A percentile compares a stretch with the other conserved stretches of the same genome.
phyloP scores from a whole-genome alignment of 192 early-diverging fungal species.

The Linnemannia exigua region DNA sequence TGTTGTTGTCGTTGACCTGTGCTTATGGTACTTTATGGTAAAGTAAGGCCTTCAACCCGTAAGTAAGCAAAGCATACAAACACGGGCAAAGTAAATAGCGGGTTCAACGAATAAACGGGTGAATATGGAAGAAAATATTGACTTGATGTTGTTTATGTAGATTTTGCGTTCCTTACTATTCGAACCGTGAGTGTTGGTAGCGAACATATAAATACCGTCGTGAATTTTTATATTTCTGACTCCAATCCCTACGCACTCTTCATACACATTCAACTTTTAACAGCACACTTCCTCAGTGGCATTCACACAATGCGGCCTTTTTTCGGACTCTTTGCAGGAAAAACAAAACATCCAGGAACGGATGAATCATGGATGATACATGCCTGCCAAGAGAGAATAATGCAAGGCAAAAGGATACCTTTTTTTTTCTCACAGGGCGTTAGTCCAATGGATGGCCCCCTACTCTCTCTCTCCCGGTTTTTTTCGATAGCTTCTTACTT shows the following conservation, averaged over 20 bases:
- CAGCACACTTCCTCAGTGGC: too few species aligned
- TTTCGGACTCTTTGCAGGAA: neutral
- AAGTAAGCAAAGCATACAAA: neutral
- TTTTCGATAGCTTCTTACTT: neutral
- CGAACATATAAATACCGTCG: neutral
- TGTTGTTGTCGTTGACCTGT: neutral
- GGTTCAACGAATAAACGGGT: neutral
- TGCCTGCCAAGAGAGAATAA: neutral
- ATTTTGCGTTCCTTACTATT: neutral
- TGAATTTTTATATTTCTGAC: neutral
- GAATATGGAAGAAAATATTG: neutral
- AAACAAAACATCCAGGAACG: neutral
- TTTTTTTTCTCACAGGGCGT: neutral
- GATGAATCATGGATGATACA: constrained; percentile 1
- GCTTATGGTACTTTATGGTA: neutral
- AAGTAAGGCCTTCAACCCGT: neutral
- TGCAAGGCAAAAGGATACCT: neutral
- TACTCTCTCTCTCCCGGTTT: neutral
- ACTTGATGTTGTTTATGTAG: neutral
- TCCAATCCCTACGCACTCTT: neutral
- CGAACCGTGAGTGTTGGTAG: neutral
- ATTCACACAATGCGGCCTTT: too few species aligned
- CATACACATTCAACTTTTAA: too few species aligned
- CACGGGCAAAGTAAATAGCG: neutral
- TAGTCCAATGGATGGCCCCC: neutral